Conservation (phyloP, 208 protist genomes). For the Leishmania mexicana region DNA sequence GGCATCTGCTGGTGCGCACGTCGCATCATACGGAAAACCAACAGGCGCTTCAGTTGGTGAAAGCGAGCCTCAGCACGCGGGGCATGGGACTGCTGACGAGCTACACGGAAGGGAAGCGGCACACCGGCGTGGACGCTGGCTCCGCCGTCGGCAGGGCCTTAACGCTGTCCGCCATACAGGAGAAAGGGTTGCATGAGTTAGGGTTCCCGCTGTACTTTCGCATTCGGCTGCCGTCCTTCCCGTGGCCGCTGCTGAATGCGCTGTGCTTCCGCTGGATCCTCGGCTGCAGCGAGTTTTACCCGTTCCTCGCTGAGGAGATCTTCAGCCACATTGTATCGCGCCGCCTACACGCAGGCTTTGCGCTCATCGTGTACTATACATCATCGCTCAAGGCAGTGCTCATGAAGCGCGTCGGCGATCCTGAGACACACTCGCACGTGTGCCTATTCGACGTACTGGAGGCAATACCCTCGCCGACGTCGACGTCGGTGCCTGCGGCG, state of each 20-base stretch:
- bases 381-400: constrained; percentile 52
- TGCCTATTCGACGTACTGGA: constrained; percentile 62
- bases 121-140: neutral
- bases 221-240: constrained; percentile 31
- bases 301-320: constrained; percentile 37
- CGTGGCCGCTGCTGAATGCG: constrained; percentile 55
- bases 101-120: constrained; percentile 31
- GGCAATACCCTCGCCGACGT: constrained; percentile 3
- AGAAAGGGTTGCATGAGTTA: neutral
- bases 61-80: constrained; percentile 38
- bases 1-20: constrained; percentile 27
- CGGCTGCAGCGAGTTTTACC: constrained; percentile 43
- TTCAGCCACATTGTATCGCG: constrained; percentile 66
- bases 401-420: constrained; percentile 19
- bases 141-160: neutral
- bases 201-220: constrained; percentile 12
- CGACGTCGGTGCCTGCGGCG: constrained; percentile 6
- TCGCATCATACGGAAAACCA: constrained; percentile 30
- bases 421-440: constrained; percentile 15
- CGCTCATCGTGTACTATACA: constrained; percentile 50
- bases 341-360: constrained; percentile 57
- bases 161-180: neutral
- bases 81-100: constrained; percentile 37
- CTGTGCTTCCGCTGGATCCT: constrained; percentile 63
- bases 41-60: constrained; percentile 45